Evolutionary conservation across 2,329 filamentous ascomycete species (phyloP), one percentile per base, ranked within the genome.

Genomic region (Xylariaceae sp.): DNA sequence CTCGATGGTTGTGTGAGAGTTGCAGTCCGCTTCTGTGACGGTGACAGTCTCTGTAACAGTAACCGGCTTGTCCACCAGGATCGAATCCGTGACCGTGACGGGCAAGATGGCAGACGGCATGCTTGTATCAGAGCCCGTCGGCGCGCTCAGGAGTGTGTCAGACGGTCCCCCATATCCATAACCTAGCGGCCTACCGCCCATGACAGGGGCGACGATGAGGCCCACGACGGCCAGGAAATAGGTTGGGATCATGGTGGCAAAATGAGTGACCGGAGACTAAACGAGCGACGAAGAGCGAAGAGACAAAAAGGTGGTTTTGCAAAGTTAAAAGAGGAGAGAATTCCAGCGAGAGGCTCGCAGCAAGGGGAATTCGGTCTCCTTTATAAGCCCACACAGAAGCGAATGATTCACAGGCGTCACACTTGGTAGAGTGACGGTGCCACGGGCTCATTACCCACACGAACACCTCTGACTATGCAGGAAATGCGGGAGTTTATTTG

Each of bases 91-190:
- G 32, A 55, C 29, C 1, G 57, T 59, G 19, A 52, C 10, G 7
- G 45, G 47, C 18, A 47, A 34, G 10, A 36, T 45, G 30, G 39
- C 29, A 39, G 45, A 48, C 1, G 47, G 49, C 7, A 49, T 19
- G n/a, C 26, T 43, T 7, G 18, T 21, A 29, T 21, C 34, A 4
- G 15, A 19, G n/a, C 45, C 36, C 6, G 44, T 57, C 21, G 48
- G 49, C 5, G 18, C 12, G n/a, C 29, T 45, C 7, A 44, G 5
- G 29, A 45, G 8, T 1, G 50, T 53, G 18, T 57, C 57, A 5
- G 54, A 54, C 32, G 34, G 5, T 6, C 42, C 54, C 5, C 54
- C 57, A 10, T 59, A 59, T 5, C 54, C 54, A 40, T 59, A 59
- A 0, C 54, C 54, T 30, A 37, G 34, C 2, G 51, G 57, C 2